phyloP scores from a whole-genome alignment of 345 rosid species.

The Acer negundo region DNA sequence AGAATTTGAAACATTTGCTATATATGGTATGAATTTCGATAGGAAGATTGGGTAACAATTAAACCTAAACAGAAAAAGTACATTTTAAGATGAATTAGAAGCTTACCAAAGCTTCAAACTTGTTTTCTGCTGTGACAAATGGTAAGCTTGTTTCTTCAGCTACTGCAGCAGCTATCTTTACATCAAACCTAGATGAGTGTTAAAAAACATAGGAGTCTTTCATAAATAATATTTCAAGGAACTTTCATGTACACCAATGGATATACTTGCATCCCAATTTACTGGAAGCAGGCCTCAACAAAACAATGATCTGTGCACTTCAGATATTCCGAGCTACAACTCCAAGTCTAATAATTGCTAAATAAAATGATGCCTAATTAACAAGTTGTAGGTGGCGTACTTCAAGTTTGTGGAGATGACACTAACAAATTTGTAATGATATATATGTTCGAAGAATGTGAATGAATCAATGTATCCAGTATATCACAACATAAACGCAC shows the following conservation, averaged over 20 bases:
- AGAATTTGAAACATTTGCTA: conserved; percentile 19
- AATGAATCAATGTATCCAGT: not conserved
- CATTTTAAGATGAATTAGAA: conserved; percentile 16
- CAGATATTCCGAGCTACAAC: not conserved
- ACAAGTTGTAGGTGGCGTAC: not conserved
- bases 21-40: not conserved
- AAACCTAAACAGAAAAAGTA: conserved; percentile 8
- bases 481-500: not conserved
- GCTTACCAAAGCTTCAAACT: conserved; percentile 96
- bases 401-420: not conserved
- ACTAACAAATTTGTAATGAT: not conserved
- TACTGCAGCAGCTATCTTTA: conserved; percentile 86
- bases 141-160: conserved; percentile 92
- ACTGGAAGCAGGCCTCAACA: not conserved
- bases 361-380: not conserved
- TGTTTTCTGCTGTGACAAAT: conserved; percentile 93
- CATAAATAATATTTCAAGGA: not conserved
- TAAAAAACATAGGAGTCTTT: not conserved
- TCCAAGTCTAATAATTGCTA: not conserved
- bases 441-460: not conserved
- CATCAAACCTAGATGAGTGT: conserved; percentile 70
- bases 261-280: not conserved
- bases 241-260: not conserved
- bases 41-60: not conserved
- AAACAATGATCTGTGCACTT: not conserved